phyloP scores from a whole-genome alignment of 805 yeast genomes.

The Saccharomycopsis vini region DNA sequence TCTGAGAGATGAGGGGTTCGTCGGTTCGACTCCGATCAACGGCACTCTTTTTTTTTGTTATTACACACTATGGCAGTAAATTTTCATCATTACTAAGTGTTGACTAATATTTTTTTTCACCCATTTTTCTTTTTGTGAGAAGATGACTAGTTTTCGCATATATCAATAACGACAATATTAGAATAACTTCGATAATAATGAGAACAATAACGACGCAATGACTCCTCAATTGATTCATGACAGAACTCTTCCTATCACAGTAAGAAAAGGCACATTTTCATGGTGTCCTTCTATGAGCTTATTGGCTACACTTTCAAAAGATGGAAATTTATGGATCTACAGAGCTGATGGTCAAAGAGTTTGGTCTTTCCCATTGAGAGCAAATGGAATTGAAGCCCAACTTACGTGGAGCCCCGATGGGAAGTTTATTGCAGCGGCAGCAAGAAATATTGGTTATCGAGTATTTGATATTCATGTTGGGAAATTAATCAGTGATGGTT shows the following conservation, averaged over 20 bases:
- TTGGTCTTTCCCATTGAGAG: slow-evolving; percentile 31
- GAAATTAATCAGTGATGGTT: slow-evolving; percentile 31
- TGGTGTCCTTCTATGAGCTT: slow-evolving; percentile 50
- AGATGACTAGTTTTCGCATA: too few species aligned
- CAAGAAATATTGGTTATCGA: slow-evolving; percentile 25
- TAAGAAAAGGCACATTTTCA: slow-evolving; percentile 8
- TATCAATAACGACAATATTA: too few species aligned
- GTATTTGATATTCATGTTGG: slow-evolving; percentile 29
- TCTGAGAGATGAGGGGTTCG: too few species aligned
- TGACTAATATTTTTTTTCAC: too few species aligned
- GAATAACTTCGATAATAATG: too few species aligned
- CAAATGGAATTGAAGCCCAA: neutral
- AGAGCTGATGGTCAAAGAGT: slow-evolving; percentile 46
- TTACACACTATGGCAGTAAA: too few species aligned
- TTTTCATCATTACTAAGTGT: too few species aligned
- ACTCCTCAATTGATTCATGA: too few species aligned
- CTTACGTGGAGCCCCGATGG: slow-evolving; percentile 33
- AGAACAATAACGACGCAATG: too few species aligned
- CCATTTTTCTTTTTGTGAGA: too few species aligned
- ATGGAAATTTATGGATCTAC: slow-evolving; percentile 45
- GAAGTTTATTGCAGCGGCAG: slow-evolving; percentile 19
- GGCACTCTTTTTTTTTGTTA: too few species aligned
- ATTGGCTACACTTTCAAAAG: slow-evolving; percentile 35
- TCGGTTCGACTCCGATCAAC: too few species aligned
- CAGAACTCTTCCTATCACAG: slow-evolving; percentile 4